Percentiles rank a stretch among this genome's conserved stretches.
These are phyloP conservation scores for Fonsecaea pedrosoi DNA, from an alignment of 2,329 filamentous ascomycete genomes.

Conservation along the genomic window DNA sequence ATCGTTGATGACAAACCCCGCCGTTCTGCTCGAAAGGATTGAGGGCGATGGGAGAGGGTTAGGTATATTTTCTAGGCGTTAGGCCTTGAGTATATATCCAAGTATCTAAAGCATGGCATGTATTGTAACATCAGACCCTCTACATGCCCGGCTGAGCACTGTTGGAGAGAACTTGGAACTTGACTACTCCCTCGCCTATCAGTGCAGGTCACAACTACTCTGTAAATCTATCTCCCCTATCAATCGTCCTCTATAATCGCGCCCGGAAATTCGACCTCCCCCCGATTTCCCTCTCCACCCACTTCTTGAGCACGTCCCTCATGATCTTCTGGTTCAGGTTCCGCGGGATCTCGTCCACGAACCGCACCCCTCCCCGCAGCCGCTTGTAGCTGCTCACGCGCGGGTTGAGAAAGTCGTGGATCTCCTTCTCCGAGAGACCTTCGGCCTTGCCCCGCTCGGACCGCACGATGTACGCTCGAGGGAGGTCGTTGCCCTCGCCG, in stretches of 20 bases:
- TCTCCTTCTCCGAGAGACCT: conserved; percentile 48
- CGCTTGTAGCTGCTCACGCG: conserved; percentile 57
- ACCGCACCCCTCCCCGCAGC: conserved; percentile 55
- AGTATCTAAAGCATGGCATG: too few species aligned
- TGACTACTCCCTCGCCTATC: not conserved
- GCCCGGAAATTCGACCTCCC: conserved; percentile 11
- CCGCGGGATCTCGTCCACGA: conserved; percentile 57
- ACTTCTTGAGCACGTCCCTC: conserved; percentile 39
- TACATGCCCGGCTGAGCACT: too few species aligned
- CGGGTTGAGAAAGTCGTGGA: conserved; percentile 39
- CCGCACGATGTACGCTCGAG: conserved; percentile 56
- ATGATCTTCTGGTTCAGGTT: conserved; percentile 59
- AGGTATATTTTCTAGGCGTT: too few species aligned
- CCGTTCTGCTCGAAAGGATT: too few species aligned
- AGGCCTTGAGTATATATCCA: too few species aligned
- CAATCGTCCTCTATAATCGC: conserved; percentile 13
- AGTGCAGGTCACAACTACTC: too few species aligned
- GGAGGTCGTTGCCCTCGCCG: conserved; percentile 43
- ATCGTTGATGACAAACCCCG: too few species aligned
- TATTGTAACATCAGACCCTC: too few species aligned
- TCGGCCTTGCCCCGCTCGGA: conserved; percentile 20
- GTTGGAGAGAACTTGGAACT: too few species aligned
- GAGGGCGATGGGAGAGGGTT: too few species aligned
- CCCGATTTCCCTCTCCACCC: conserved; percentile 21
- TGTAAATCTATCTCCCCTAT: not conserved